Base-by-base conservation (phyloP, 1,284 basidiomycete genomes). In the Ceratobasidium sp. region DNA sequence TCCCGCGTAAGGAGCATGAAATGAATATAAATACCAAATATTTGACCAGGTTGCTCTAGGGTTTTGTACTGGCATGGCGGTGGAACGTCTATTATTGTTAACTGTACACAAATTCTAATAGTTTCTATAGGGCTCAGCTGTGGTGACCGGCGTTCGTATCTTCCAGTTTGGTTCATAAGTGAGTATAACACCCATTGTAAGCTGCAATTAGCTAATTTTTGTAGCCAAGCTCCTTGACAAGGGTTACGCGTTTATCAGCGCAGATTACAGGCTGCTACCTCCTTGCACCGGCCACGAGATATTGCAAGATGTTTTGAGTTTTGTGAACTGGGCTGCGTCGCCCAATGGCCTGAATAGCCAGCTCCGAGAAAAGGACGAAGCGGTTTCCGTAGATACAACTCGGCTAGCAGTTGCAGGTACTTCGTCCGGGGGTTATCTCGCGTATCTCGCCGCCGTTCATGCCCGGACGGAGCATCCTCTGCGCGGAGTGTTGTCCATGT, bases 341-440 rank as follows among this genome's bases (percentile, higher is more conserved):
- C 61, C 80, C 0, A 60, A 75, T n/a, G 76, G 80, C 8, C 79
- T 84, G 45, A 83, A 85, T 66, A 42, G 28, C 1, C 15, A 31
- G 23, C 68, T 75, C 11, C 63, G 56, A 33, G 77, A 73, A 17
- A 17, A 64, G 10, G 47, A 49, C 26, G 35, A 39, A 5, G 49
- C 58, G 47, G 86, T 84, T 77, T 81, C 80, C 35, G 80, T 90
- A 45, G 86, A 91, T 79, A 47, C 83, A 17, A 79, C 84, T 1
- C 82, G 85, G 1, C 85, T 91, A 13, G 87, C 86, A 0, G 90
- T 89, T 0, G 84, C 87, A 2, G 91, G 91, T 0, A 86, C 86
- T 17, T 91, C 90, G 78, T 87, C 90, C 0, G 91, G 90, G 17
- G 89, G 89, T 0, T 82, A 89, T n/a, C 90, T 89, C 78, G 88